Percentiles rank a stretch among this genome's conserved stretches.
Evolutionary conservation across 768 basidiomycete species (phyloP).

Genomic region (Chalciporus chontae): DNA sequence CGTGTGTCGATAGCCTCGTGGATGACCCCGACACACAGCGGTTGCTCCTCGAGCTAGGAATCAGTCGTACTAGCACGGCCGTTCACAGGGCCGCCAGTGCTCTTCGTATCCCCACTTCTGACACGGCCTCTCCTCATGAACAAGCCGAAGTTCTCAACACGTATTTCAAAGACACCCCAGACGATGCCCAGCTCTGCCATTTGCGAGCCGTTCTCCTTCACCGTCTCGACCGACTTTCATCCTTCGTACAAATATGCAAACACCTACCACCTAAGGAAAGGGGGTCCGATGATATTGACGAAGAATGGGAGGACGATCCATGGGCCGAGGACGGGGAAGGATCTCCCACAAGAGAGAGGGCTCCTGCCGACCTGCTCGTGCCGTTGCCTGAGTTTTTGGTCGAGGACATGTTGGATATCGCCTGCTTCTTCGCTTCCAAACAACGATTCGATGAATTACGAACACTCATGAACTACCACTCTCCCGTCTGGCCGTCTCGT

Average conservation of each 20-base stretch:
- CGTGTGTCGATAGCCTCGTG: slow-evolving; percentile 66
- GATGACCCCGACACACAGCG: slow-evolving; percentile 53
- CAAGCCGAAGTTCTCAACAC: slow-evolving; percentile 33
- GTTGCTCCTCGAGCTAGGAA: slow-evolving; percentile 58
- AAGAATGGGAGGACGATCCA: slow-evolving; percentile 54
- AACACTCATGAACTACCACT: slow-evolving; percentile 57
- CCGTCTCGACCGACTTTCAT: slow-evolving; percentile 66
- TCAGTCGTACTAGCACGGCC: slow-evolving; percentile 53
- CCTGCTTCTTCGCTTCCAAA: slow-evolving; percentile 63
- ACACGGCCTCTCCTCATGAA: slow-evolving; percentile 15
- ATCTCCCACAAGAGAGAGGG: slow-evolving; percentile 19
- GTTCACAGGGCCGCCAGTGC: slow-evolving; percentile 44
- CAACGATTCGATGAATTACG: slow-evolving; percentile 56
- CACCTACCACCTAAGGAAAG: slow-evolving; percentile 30
- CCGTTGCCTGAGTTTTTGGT: slow-evolving; percentile 63
- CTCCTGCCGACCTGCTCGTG: slow-evolving; percentile 38
- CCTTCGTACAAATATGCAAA: slow-evolving; percentile 62
- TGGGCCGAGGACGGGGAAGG: slow-evolving; percentile 55
- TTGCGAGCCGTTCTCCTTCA: slow-evolving; percentile 68
- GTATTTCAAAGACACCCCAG: slow-evolving; percentile 55
- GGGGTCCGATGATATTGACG: slow-evolving; percentile 34
- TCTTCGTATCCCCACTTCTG: slow-evolving; percentile 23
- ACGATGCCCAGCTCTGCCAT: slow-evolving; percentile 61
- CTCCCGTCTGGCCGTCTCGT: slow-evolving; percentile 65
- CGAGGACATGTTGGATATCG: slow-evolving; percentile 51